phyloP scores from a whole-genome alignment of 257 asterid genomes.

The Prunella vulgaris region DNA sequence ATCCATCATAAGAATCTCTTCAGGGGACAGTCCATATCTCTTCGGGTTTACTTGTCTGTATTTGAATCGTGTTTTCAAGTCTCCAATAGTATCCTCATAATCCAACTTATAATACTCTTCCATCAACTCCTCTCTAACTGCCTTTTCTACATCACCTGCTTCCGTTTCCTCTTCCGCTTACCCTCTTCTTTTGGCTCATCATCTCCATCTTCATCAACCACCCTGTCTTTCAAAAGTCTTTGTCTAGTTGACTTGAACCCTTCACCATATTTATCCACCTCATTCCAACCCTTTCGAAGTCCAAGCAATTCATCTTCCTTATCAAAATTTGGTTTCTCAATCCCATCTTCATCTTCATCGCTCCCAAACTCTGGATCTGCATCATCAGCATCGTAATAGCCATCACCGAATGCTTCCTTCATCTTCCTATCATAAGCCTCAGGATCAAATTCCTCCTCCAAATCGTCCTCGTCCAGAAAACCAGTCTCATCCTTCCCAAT shows the following conservation, averaged over 20 bases:
- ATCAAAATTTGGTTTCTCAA: slow-evolving; percentile 74
- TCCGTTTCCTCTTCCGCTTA: slow-evolving; percentile 56
- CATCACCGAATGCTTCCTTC: slow-evolving; percentile 57
- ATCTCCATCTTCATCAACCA: slow-evolving; percentile 24
- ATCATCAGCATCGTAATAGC: slow-evolving; percentile 63
- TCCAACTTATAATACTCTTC: slow-evolving; percentile 87
- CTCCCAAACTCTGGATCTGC: slow-evolving; percentile 60
- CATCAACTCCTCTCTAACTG: slow-evolving; percentile 51
- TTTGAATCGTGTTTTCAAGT: slow-evolving; percentile 76
- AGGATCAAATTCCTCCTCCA: slow-evolving; percentile 76
- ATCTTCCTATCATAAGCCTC: slow-evolving; percentile 74
- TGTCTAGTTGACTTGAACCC: slow-evolving; percentile 53
- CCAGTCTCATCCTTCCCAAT: slow-evolving; percentile 39
- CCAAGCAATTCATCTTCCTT: slow-evolving; percentile 87
- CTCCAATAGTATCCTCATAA: slow-evolving; percentile 77
- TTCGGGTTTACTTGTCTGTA: slow-evolving; percentile 56
- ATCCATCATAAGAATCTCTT: slow-evolving; percentile 49
- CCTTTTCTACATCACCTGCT: slow-evolving; percentile 48
- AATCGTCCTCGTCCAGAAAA: slow-evolving; percentile 54
- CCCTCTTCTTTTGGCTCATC: slow-evolving; percentile 35
- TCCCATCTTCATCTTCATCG: slow-evolving; percentile 43
- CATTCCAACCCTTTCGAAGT: slow-evolving; percentile 66
- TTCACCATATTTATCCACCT: slow-evolving; percentile 29
- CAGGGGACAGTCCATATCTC: slow-evolving; percentile 51
- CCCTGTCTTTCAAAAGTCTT: slow-evolving; percentile 36